These are phyloP conservation scores for Plantago coronopus DNA, from an alignment of 305 asterid genomes.

Conservation along the genomic window DNA sequence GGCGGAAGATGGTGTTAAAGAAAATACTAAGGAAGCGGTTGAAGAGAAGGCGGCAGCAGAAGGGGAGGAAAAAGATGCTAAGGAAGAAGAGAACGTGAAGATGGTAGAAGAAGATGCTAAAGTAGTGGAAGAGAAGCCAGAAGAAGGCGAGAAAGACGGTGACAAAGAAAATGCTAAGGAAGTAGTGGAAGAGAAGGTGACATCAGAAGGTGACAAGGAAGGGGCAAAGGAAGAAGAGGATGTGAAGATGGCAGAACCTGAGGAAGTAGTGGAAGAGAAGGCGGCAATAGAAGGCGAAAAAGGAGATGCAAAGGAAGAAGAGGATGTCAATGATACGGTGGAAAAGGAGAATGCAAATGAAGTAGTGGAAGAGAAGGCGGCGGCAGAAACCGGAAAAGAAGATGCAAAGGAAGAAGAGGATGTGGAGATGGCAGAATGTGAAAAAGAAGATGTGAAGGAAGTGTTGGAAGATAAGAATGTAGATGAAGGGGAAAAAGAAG, in stretches of 20 bases:
- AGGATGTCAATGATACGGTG: conserved; percentile 21
- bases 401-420: conserved; percentile 24
- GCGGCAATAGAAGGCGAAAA: conserved; percentile 15
- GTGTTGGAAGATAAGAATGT: background rate
- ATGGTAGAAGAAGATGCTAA: conserved; percentile 9
- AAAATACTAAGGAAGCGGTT: background rate
- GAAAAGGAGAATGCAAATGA: conserved; percentile 31
- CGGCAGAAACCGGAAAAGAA: conserved; percentile 24
- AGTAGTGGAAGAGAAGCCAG: conserved; percentile 22
- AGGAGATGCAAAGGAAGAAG: conserved; percentile 25
- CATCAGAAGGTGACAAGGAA: conserved; percentile 17
- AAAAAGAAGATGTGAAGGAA: conserved; percentile 1
- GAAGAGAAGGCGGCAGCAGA: conserved; percentile 20
- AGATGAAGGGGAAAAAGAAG: conserved; percentile 8
- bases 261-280: conserved; percentile 10
- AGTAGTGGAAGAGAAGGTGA: conserved; percentile 10
- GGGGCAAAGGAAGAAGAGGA: conserved; percentile 18
- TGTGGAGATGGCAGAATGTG: conserved; percentile 13
- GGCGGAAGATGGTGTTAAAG: conserved; percentile 15
- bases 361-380: conserved; percentile 27
- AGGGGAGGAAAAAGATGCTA: conserved; percentile 11
- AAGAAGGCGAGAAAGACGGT: conserved; percentile 13
- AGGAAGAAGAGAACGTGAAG: conserved; percentile 21
- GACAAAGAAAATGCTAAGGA: conserved; percentile 10
- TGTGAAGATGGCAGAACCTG: conserved; percentile 18